A percentile compares a stretch with the other conserved stretches of the same genome.
These are phyloP conservation scores for Arctostaphylos glauca DNA, from an alignment of 148 eudicot species.

Conservation along the genomic window DNA sequence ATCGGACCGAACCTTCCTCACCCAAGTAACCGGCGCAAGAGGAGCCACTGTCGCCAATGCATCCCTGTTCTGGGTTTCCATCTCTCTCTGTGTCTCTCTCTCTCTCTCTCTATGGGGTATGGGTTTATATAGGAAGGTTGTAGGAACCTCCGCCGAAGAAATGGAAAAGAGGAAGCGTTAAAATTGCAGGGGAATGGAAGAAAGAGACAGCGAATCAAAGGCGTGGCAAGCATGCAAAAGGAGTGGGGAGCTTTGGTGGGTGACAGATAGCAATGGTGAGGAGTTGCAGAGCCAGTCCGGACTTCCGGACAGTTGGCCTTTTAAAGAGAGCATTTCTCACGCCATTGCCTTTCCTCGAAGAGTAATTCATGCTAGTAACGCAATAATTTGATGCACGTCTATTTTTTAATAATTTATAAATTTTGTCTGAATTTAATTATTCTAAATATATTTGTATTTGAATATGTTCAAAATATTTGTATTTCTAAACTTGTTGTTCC, in stretches of 20 bases:
- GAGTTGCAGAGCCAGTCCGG: neutral
- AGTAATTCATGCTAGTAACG: too few relatives aligned
- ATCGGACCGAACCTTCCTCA: conserved; percentile 53
- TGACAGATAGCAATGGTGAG: neutral
- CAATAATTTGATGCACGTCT: too few relatives aligned
- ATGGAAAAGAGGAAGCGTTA: neutral
- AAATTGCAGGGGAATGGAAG: neutral
- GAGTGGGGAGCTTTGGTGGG: neutral
- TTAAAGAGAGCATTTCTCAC: too few relatives aligned
- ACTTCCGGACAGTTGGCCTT: too few relatives aligned
- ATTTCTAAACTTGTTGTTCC: too few relatives aligned
- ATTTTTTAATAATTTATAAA: too few relatives aligned
- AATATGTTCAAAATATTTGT: too few relatives aligned
- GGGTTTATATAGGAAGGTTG: neutral
- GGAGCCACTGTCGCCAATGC: conserved; percentile 65
- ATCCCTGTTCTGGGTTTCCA: conserved; percentile 30
- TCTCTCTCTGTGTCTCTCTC: neutral
- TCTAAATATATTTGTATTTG: too few relatives aligned
- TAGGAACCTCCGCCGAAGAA: neutral
- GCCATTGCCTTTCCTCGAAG: too few relatives aligned
- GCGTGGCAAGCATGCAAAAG: conserved; percentile 1
- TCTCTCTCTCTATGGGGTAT: neutral
- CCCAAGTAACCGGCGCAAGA: conserved; percentile 51
- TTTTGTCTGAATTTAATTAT: too few relatives aligned
- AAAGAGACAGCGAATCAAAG: neutral